A percentile compares a stretch with the other conserved stretches of the same genome.
Evolutionary conservation across 2,329 filamentous ascomycete genomes (phyloP).

Genomic region (Juglanconis juglandina): DNA sequence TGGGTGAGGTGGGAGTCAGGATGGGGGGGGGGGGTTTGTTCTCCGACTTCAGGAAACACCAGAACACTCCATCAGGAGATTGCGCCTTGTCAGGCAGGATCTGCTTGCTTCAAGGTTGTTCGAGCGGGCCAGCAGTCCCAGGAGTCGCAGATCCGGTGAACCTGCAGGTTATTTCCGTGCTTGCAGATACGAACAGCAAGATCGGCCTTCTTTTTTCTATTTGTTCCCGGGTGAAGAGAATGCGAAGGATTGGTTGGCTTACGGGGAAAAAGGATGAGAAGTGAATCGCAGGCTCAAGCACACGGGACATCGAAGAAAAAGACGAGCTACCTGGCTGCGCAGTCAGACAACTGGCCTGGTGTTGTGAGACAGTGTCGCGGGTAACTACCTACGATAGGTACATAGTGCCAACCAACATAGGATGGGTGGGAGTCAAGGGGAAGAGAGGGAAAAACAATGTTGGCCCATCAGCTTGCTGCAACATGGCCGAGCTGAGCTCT

Average conservation of each 20-base stretch:
- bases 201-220: background rate
- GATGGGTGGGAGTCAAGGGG: background rate
- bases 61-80: background rate
- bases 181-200: conserved; percentile 18
- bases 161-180: background rate
- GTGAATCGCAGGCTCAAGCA: background rate
- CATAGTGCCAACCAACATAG: no score
- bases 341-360: background rate
- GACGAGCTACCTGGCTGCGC: background rate
- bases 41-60: background rate
- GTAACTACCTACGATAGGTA: background rate
- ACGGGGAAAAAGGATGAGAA: background rate
- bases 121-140: no score
- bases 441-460: background rate
- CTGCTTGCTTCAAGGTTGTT: no score
- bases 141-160: background rate
- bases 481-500: background rate
- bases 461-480: background rate
- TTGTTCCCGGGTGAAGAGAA: background rate
- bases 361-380: conserved; percentile 15
- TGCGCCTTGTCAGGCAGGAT: background rate
- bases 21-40: background rate
- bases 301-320: background rate
- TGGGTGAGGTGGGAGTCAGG: background rate
- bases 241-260: background rate